Base-by-base conservation (phyloP, 768 basidiomycete species). In the Albatrellus ellisii region DNA sequence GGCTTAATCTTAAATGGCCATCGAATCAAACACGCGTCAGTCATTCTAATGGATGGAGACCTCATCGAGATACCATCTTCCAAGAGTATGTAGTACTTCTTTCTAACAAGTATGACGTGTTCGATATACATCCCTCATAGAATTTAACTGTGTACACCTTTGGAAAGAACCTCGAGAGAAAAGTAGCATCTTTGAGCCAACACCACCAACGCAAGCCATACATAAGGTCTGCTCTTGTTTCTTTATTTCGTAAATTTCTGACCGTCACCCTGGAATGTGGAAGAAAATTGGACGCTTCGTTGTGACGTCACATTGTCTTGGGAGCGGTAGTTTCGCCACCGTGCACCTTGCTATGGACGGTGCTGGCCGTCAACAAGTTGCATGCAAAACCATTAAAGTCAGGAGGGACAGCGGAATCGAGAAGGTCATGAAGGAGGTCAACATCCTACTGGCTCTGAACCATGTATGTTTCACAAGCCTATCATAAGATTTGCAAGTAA, bases 31-130 rank as follows among this genome's bases (percentile, higher is more conserved):
- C 84, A 78, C 54, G 62, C 70, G 0, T 73, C 75, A 0, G 69
- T 79, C 18, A 78, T 89, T 41, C 62, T 89, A 11, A 77, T 83
- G 79, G 71, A 89, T 52, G 79, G 82, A 6, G 85, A 89, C 53
- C 55, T 68, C 1, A 58, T 89, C 38, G 65, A 73, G 49, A 68
- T 89, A 28, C 82, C 84, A 1, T 68, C 72, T 36, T 79, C 79
- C 9, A 69, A 76, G 52, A 64, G 84, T 79, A 46, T 37, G 54
- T 53, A 24, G 31, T 39, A 25, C 36, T 28, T 37, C 15, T 37
- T n/a, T 18, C 11, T 0, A 36, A 12, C 32, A 21, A 28, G 10
- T 42, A 21, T 26, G 26, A 21, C 2, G 29, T 31, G 26, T 35
- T 42, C 38, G 20, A 28, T 5, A 26, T 24, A 28, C 42, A 11